Evolutionary conservation across 345 rosid genomes (phyloP).

Genomic region (Brassica juncea): DNA sequence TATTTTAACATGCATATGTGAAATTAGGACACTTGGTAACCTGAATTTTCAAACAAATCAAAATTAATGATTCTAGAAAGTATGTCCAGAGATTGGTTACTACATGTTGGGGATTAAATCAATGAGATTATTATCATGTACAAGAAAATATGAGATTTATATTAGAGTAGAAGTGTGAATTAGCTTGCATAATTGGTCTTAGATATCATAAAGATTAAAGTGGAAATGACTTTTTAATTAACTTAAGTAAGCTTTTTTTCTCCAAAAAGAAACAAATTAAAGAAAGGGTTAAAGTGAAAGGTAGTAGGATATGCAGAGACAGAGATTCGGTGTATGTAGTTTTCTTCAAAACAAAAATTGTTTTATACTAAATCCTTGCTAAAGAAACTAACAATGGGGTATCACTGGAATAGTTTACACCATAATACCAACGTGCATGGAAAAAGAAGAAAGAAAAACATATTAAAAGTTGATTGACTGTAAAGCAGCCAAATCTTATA

Average conservation of each 20-base stretch:
- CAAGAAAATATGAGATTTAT: neutral
- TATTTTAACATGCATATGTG: neutral
- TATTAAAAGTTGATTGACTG: slow-evolving; percentile 18
- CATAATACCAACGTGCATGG: slow-evolving; percentile 39
- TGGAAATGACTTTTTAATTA: slow-evolving; percentile 5
- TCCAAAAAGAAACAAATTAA: slow-evolving; percentile 19
- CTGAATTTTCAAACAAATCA: neutral
- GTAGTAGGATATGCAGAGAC: slow-evolving; percentile 9
- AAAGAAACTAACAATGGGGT: neutral
- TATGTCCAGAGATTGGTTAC: neutral
- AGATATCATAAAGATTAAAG: slow-evolving; percentile 37
- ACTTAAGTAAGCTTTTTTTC: slow-evolving; percentile 35
- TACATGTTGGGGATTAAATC: neutral
- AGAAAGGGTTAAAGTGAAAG: slow-evolving; percentile 24
- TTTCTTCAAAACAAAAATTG: neutral
- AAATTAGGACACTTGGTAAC: neutral
- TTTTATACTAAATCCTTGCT: neutral
- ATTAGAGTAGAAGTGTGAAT: neutral
- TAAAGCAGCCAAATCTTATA: slow-evolving; percentile 31
- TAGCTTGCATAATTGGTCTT: slow-evolving; percentile 30
- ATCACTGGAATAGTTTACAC: slow-evolving; percentile 16
- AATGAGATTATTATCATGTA: neutral
- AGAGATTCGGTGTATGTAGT: slow-evolving; percentile 11
- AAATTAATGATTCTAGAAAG: neutral
- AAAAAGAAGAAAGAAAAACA: neutral